Conservation (phyloP, 1,139 yeast genomes). For the Candida frijolesensis region DNA sequence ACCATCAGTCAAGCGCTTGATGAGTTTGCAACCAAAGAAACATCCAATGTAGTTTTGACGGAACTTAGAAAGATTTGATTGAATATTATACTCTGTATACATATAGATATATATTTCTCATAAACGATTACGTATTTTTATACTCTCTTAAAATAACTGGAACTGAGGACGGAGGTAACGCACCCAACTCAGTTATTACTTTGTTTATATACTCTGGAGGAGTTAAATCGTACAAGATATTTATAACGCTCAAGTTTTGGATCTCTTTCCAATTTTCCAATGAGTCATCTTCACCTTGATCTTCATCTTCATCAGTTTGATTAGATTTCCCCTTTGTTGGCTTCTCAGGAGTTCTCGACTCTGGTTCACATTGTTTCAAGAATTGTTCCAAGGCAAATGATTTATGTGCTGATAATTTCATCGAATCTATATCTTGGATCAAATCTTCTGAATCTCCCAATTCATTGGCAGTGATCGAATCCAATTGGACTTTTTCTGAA, state of each 20-base stretch:
- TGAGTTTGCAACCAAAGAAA: slow-evolving; percentile 26
- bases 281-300: slow-evolving; percentile 25
- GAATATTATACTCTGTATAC: background rate
- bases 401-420: slow-evolving; percentile 60
- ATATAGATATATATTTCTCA: background rate
- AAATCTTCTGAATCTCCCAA: slow-evolving; percentile 84
- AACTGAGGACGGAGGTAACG: slow-evolving; percentile 94
- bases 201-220: slow-evolving; percentile 94
- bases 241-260: slow-evolving; percentile 70
- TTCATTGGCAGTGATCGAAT: slow-evolving; percentile 91
- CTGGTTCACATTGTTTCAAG: slow-evolving; percentile 44
- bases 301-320: slow-evolving; percentile 15
- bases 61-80: slow-evolving; percentile 22
- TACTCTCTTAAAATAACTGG: slow-evolving; percentile 96
- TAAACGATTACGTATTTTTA: slow-evolving; percentile 47
- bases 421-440: slow-evolving; percentile 46
- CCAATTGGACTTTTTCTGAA: slow-evolving; percentile 93
- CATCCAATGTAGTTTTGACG: slow-evolving; percentile 33
- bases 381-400: slow-evolving; percentile 71
- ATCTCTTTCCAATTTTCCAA: slow-evolving; percentile 67
- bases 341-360: slow-evolving; percentile 19
- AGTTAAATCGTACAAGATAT: slow-evolving; percentile 89
- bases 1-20: slow-evolving; percentile 25
- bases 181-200: slow-evolving; percentile 94
- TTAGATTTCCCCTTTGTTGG: slow-evolving; percentile 17